Evolutionary conservation across 306 rosid genomes (phyloP), one percentile per base, ranked within the genome.

Genomic region (Fragaria ananassa): DNA sequence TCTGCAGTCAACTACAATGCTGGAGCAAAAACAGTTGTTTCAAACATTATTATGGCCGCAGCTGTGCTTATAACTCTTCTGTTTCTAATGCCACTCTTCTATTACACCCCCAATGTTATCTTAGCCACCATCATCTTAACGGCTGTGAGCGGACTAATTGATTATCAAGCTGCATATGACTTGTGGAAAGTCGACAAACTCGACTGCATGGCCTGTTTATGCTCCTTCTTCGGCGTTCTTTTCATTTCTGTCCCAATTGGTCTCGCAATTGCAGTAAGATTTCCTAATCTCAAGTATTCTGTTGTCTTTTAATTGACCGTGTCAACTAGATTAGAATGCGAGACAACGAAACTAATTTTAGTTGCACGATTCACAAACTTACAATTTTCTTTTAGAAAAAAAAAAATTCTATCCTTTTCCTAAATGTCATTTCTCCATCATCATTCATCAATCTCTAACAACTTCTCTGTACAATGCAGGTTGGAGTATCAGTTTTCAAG

Each of bases 141-240:
- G 34, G 99, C 99, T 21, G 99, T 96, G 76, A 84, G 93, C 1
- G 99, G 99, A 0, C 79, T 96, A 51, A 85, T 96, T 8, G 98
- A 96, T 72, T 92, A 87, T 53, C 90, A 85, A 83, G 91, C 93
- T 37, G 94, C 94, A 9, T 80, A 72, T 53, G 79, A 82, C 60
- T 53, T 96, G 71, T 96, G 97, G 97, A 93, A 96, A 76, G 98
- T 93, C 53, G 99, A 96, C 89, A 96, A 96, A 76, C 96, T 96
- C 19, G 99, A 96, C 82, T 96, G 87, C 82, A 10, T 93, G 81
- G 92, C 99, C 29, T 96, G 99, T 35, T 23, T 96, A 63, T 86
- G 93, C 78, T 93, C 99, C 76, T 96, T 96, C 75, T 85, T 96
- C 0, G 99, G 99, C 19, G 98, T 96, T 81, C 91, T 93, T 14